Evolutionary conservation across 1,284 basidiomycete genomes (phyloP).

Genomic region (Agroathelia rolfsii): DNA sequence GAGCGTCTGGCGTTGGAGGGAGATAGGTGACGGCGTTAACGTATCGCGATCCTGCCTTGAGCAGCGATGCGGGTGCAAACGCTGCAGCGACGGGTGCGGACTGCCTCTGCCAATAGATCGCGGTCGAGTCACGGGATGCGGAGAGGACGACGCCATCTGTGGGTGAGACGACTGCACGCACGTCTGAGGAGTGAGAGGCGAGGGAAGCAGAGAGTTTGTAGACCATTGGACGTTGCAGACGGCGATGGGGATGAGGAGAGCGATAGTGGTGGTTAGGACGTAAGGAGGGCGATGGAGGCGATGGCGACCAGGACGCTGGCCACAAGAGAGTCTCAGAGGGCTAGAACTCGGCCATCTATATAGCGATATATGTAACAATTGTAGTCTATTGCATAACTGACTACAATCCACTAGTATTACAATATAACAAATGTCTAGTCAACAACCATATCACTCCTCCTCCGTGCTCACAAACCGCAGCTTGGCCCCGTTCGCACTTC

Average conservation of each 20-base stretch:
- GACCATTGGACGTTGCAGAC: conserved; percentile 40
- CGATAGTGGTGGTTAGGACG: conserved; percentile 11
- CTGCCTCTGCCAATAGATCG: conserved; percentile 74
- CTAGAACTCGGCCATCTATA: no score
- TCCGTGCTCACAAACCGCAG: no score
- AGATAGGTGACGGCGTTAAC: conserved; percentile 79
- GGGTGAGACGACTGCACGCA: conserved; percentile 63
- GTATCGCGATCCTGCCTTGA: conserved; percentile 66
- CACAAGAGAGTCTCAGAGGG: no score
- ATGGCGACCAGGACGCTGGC: no score
- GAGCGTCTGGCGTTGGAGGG: conserved; percentile 53
- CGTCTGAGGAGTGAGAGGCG: conserved; percentile 62
- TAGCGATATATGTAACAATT: no score
- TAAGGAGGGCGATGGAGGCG: no score
- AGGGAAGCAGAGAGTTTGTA: conserved; percentile 82
- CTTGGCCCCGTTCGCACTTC: conserved; percentile 69
- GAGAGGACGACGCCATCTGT: conserved; percentile 70
- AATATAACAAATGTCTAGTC: no score
- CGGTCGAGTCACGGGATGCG: conserved; percentile 83
- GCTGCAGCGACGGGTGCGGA: conserved; percentile 29
- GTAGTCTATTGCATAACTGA: no score
- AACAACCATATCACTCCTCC: no score
- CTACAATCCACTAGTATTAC: no score
- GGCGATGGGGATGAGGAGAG: conserved; percentile 11
- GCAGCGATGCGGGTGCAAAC: conserved; percentile 44